These are phyloP conservation scores for Trichoderma pleuroti DNA, from an alignment of 2,329 filamentous ascomycete genomes.

Conservation along the genomic window DNA sequence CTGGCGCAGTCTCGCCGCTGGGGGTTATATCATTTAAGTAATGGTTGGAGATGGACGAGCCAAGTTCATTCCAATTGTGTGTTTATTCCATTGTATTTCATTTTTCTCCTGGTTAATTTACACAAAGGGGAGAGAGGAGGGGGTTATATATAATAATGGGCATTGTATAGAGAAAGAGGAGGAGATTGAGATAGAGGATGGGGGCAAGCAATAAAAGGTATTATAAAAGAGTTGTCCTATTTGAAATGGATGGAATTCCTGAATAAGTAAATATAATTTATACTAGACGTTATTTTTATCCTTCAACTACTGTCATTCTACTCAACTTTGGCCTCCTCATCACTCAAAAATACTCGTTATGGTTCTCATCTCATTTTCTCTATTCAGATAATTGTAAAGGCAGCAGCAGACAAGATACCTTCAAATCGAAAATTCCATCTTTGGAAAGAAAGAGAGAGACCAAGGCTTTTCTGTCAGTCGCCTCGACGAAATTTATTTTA, in stretches of 20 bases:
- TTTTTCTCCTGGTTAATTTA: not conserved
- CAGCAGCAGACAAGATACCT: not conserved
- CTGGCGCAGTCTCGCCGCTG: constrained; percentile 68
- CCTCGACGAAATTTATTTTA: not conserved
- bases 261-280: not conserved
- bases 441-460: not conserved
- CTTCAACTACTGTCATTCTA: not conserved
- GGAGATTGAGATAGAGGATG: not conserved
- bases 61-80: not conserved
- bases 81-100: not conserved
- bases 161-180: not conserved
- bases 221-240: not conserved
- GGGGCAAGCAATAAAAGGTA: not conserved
- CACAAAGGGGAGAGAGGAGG: not conserved
- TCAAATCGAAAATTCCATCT: not conserved
- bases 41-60: not conserved
- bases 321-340: not conserved
- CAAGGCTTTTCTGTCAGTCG: not conserved
- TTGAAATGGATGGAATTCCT: not conserved
- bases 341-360: not conserved
- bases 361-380: too few relatives aligned
- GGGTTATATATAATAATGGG: not conserved
- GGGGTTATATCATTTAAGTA: constrained; percentile 56
- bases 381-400: not conserved
- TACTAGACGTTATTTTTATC: not conserved